Percentiles rank a stretch among this genome's conserved stretches.
phyloP scores from a whole-genome alignment of 345 rosid species.

The Murraya paniculata region DNA sequence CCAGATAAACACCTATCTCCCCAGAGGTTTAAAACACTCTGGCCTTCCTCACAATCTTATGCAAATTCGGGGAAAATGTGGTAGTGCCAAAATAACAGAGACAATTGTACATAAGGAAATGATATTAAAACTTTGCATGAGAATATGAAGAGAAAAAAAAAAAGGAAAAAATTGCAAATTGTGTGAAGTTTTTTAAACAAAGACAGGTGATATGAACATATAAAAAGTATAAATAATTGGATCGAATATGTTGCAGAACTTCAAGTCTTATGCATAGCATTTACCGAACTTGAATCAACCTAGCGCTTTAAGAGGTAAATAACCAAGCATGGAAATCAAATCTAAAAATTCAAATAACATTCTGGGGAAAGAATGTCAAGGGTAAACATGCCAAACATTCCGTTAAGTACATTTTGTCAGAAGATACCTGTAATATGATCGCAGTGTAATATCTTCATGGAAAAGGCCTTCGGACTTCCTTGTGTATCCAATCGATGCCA shows the following conservation, averaged over 20 bases:
- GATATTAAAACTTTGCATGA: not conserved
- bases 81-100: not conserved
- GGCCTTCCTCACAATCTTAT: not conserved
- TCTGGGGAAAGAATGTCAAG: not conserved
- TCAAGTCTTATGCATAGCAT: not conserved
- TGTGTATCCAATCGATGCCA: slow-evolving; percentile 84
- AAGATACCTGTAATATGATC: slow-evolving; percentile 76
- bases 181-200: not conserved
- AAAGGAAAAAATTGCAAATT: not conserved
- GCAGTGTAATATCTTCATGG: slow-evolving; percentile 56
- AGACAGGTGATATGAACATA: no score
- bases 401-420: not conserved
- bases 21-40: not conserved
- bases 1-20: not conserved
- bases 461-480: slow-evolving; percentile 72
- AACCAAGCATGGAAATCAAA: not conserved
- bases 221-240: not conserved
- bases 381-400: not conserved
- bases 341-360: not conserved
- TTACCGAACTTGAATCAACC: not conserved
- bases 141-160: not conserved
- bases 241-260: not conserved
- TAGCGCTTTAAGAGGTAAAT: not conserved
- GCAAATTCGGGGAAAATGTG: not conserved
- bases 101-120: not conserved